Base-by-base conservation (phyloP, 1,139 yeast species). In the Protomyces lactucae-debilis region DNA sequence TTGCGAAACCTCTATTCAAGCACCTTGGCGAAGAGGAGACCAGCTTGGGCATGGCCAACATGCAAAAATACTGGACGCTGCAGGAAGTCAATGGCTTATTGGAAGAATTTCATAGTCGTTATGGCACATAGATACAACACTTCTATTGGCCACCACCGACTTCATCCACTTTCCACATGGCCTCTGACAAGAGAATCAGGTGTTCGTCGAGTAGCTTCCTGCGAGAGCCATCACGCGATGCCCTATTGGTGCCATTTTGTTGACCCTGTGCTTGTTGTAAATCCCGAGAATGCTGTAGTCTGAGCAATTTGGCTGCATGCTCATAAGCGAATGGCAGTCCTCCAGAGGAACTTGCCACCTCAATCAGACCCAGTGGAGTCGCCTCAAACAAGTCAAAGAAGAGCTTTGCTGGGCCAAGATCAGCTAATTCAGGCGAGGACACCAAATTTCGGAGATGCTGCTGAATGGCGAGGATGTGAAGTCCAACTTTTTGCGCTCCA, bases 391-490 rank as follows among this genome's bases (percentile, higher is more conserved):
- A 51, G 18, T 39, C 18, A 18, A 46, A 64, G 40, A 54, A 64
- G 16, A 59, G 40, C 39, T n/a, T 54, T 12, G 66, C 55, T 18
- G 55, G 52, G 10, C 55, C 65, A 10, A 64, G 46, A 28, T 64
- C 57, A 21, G 64, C 60, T 18, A 40, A 52, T n/a, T 53, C 60
- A 3, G 64, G 59, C 21, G 48, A 54, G 16, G 55, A 25, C 35
- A 60, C 60, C 37, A 64, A 45, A 16, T 64, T 64, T 10, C 61
- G 55, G 28, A 64, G 52, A 18, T 59, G 54, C 23, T 64, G 66
- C 28, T 64, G 64, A 21, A 64, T n/a, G 18, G 64, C 64, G 28
- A 52, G 46, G 23, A 64, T 59, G n/a, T 56, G 57, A n/a, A 59
- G 37, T n/a, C 45, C 40, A 55, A 64, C 32, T 18, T 64, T 64